Base-by-base conservation (phyloP, 1,284 basidiomycete species). In the Ustilago sp. region DNA sequence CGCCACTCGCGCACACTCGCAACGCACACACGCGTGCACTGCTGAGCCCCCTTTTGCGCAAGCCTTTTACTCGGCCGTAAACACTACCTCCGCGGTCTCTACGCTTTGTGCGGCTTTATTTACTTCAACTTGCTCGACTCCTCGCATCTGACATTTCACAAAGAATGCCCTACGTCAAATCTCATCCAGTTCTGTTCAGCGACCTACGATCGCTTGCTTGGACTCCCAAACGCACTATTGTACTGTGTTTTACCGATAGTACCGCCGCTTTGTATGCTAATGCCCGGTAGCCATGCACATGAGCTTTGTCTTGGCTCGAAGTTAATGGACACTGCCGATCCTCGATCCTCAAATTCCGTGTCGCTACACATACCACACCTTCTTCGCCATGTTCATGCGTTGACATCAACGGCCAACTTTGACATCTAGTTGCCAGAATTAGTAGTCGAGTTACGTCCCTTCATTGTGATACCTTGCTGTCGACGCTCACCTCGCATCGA, bases 131-230 rank as follows among this genome's bases (percentile, higher is more conserved):
- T 15, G 48, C 48, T 50, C 32, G 52, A n/a, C 63, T 48, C 63
- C 68, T 65, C 50, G 59, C 68, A 65, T 65, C 19, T 59, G 61
- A 65, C 63, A 57, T 63, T 55, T 36, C 53, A 9, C 62, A 43
- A 61, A 38, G 43, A 48, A 70, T 53, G 68, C 54, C 39, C 35
- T 58, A 68, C 45, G 52, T 68, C 66, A 53, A 34, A 45, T 45
- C 23, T 23, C 11, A 32, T 13, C 48, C 48, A n/a, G 7, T 12
- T 50, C 48, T 23, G 7, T 19, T 48, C 2, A 17, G 28, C 48
- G 17, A 48, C n/a, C 45, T 17, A 31, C 31, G 47, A 31, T 50
- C 28, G 47, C 31, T 32, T 32, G 53, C 53, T 41, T 55, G 19
- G 53, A 55, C 38, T 38, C 38, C 39, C 47, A 12, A 50, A 50